A percentile compares a stretch with the other conserved stretches of the same genome.
These are phyloP conservation scores for Calycina herbarum DNA, from an alignment of 2,329 filamentous ascomycete species.

Conservation along the genomic window DNA sequence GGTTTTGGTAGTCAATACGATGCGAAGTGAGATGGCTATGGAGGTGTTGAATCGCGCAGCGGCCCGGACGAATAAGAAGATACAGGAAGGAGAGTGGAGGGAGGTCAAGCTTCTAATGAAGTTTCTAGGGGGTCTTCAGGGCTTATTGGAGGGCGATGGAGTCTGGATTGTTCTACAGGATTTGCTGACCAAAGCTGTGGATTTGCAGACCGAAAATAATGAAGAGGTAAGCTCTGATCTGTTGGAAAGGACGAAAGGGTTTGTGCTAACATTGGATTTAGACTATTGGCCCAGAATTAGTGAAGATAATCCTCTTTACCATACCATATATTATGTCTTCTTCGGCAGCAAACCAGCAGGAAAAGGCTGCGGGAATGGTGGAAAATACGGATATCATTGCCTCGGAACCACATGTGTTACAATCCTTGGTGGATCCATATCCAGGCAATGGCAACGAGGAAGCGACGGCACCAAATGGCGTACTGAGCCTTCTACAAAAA, in stretches of 20 bases:
- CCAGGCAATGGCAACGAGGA: constrained; percentile 62
- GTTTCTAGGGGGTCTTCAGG: constrained; percentile 84
- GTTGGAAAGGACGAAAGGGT: neutral
- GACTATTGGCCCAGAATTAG: constrained; percentile 78
- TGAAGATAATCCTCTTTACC: constrained; percentile 94
- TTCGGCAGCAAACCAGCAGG: constrained; percentile 66
- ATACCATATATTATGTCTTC: constrained; percentile 87
- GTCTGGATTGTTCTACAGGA: constrained; percentile 83
- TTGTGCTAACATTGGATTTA: constrained; percentile 34
- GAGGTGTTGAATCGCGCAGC: constrained; percentile 67
- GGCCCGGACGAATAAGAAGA: constrained; percentile 62
- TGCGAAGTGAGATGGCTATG: constrained; percentile 72
- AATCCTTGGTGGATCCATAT: constrained; percentile 85
- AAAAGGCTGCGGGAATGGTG: constrained; percentile 76
- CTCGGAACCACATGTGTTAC: constrained; percentile 80
- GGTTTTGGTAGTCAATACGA: constrained; percentile 74
- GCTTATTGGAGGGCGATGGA: constrained; percentile 78
- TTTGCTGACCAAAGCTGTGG: constrained; percentile 87
- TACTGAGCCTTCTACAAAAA: constrained; percentile 80
- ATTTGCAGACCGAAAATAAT: constrained; percentile 87
- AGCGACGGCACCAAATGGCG: constrained; percentile 64
- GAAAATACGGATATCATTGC: constrained; percentile 96
- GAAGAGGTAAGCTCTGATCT: constrained; percentile 70
- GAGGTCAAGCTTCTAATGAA: constrained; percentile 88
- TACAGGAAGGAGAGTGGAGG: constrained; percentile 78